phyloP scores from a whole-genome alignment of 116 monocot species.

The Cymodocea nodosa region DNA sequence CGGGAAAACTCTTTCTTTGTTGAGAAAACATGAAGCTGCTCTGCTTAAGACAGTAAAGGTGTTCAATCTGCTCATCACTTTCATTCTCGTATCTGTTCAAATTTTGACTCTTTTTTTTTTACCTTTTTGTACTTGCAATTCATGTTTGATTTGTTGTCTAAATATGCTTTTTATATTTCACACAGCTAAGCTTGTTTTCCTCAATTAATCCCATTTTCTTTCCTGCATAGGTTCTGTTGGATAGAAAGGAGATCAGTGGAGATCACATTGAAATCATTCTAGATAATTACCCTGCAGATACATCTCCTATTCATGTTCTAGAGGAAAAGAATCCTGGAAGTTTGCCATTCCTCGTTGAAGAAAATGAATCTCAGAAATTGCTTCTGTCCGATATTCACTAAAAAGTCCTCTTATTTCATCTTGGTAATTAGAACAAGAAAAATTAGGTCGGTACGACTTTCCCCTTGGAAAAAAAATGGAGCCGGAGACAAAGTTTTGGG shows the following conservation, averaged over 20 bases:
- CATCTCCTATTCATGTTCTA: constrained; percentile 42
- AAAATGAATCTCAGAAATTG: background rate
- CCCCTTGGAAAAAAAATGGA: too few species aligned
- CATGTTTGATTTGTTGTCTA: background rate
- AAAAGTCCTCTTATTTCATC: too few species aligned
- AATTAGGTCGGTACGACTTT: too few species aligned
- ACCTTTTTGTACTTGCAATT: background rate
- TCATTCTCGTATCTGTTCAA: background rate
- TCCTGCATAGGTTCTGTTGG: constrained; percentile 50
- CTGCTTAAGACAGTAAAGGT: constrained; percentile 78
- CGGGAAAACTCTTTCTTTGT: constrained; percentile 37
- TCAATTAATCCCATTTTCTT: background rate
- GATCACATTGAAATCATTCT: constrained; percentile 74
- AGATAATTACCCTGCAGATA: constrained; percentile 48
- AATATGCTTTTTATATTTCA: background rate
- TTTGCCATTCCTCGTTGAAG: constrained; percentile 29
- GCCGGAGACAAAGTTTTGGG: too few species aligned
- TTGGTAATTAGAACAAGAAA: too few species aligned
- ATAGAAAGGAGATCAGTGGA: constrained; percentile 64
- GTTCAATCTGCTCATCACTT: background rate
- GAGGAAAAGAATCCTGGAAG: constrained; percentile 73
- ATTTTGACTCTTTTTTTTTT: background rate
- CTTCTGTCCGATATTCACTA: background rate
- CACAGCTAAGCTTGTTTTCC: background rate
- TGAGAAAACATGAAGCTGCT: constrained; percentile 56